These are phyloP conservation scores for Melanomma pulvis-pyrius DNA, from an alignment of 495 filamentous ascomycete genomes.

Conservation along the genomic window DNA sequence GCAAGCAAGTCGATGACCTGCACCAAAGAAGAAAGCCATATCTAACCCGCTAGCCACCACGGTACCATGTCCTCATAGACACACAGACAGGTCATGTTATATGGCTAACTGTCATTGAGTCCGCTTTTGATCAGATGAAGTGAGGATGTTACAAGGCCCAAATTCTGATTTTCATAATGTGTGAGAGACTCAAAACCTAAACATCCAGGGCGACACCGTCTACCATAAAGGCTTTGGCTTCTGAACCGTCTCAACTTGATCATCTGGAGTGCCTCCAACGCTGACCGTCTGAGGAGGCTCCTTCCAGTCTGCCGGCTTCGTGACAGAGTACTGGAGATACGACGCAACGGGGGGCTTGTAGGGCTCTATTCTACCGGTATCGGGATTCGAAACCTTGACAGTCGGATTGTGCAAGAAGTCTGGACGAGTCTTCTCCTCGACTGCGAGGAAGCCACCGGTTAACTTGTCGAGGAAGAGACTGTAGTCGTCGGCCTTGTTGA, in stretches of 20 bases:
- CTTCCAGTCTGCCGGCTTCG: conserved; percentile 32
- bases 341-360: conserved; percentile 23
- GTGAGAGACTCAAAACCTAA: neutral
- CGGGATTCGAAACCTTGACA: conserved; percentile 5
- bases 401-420: conserved; percentile 21
- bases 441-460: conserved; percentile 52
- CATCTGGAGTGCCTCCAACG: neutral
- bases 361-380: conserved; percentile 5
- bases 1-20: too few relatives aligned
- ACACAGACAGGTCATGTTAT: too few relatives aligned
- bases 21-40: too few relatives aligned
- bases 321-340: conserved; percentile 25
- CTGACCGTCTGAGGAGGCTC: neutral
- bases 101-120: too few relatives aligned
- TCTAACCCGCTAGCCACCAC: too few relatives aligned
- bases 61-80: too few relatives aligned
- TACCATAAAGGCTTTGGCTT: neutral
- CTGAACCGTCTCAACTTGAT: neutral
- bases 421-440: conserved; percentile 25
- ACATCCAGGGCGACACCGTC: neutral
- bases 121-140: too few relatives aligned
- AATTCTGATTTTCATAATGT: too few relatives aligned
- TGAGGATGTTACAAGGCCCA: too few relatives aligned
- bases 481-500: conserved; percentile 46
- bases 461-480: conserved; percentile 52